phyloP scores from a whole-genome alignment of 2,329 filamentous ascomycete species.

The Reticulascus tulasneorum region DNA sequence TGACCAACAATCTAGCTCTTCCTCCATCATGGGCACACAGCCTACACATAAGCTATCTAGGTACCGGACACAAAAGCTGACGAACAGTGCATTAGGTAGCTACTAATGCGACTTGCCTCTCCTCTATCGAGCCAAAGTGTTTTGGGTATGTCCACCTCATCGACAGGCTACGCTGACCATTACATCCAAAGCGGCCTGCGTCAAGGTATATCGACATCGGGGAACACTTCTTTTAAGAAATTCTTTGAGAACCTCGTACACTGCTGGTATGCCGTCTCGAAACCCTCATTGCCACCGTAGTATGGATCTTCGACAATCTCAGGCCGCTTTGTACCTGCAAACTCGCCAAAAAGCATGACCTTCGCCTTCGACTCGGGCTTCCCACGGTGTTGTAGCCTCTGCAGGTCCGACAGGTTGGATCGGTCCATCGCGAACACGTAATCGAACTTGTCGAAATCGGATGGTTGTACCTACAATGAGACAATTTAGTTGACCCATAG shows the following conservation, averaged over 20 bases:
- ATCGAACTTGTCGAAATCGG: slow-evolving; percentile 82
- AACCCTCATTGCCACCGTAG: slow-evolving; percentile 80
- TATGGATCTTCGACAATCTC: slow-evolving; percentile 87
- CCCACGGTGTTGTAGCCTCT: slow-evolving; percentile 54
- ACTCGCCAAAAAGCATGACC: slow-evolving; percentile 82
- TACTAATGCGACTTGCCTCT: too few relatives aligned
- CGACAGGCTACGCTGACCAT: too few relatives aligned
- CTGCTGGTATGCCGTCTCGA: slow-evolving; percentile 84
- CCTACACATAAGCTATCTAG: too few relatives aligned
- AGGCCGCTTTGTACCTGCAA: slow-evolving; percentile 58
- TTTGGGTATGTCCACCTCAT: too few relatives aligned
- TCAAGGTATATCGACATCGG: slow-evolving; percentile 21
- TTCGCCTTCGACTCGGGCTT: slow-evolving; percentile 56
- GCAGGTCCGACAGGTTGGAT: slow-evolving; percentile 70
- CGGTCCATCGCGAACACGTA: slow-evolving; percentile 95
- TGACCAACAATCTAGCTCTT: too few relatives aligned
- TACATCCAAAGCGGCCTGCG: too few relatives aligned
- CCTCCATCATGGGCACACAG: too few relatives aligned
- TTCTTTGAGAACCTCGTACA: slow-evolving; percentile 71
- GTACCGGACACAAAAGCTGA: too few relatives aligned
- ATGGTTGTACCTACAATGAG: slow-evolving; percentile 42
- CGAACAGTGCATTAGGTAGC: too few relatives aligned
- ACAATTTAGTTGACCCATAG: background rate
- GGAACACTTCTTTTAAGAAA: slow-evolving; percentile 62
- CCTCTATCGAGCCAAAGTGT: too few relatives aligned